phyloP scores from a whole-genome alignment of 1,284 basidiomycete species.

The Malassezia globosa region DNA sequence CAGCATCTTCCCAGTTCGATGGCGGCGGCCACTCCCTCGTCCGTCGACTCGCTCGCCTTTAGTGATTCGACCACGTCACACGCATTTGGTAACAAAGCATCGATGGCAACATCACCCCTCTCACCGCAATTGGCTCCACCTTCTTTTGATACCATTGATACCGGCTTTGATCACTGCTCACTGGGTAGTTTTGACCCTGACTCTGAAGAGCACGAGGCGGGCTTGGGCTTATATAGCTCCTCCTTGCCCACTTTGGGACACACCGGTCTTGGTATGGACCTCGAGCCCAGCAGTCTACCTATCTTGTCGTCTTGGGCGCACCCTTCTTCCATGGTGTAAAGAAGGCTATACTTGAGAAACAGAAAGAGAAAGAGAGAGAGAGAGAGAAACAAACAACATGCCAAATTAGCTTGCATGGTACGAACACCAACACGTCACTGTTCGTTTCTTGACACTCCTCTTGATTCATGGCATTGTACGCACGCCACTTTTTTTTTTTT shows the following conservation, averaged over 20 bases:
- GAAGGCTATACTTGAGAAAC: too few relatives aligned
- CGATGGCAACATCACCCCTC: constrained; percentile 10
- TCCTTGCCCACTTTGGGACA: neutral
- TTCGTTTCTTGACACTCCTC: too few relatives aligned
- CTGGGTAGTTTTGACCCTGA: neutral
- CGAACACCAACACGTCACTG: too few relatives aligned
- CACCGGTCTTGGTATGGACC: neutral
- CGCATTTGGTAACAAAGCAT: neutral
- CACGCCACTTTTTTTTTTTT: too few relatives aligned
- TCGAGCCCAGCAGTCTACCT: constrained; percentile 15
- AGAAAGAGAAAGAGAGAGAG: too few relatives aligned
- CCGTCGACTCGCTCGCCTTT: constrained; percentile 7
- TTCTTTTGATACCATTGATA: constrained; percentile 7
- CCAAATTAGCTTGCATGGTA: too few relatives aligned
- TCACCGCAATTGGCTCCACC: constrained; percentile 16
- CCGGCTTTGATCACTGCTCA: neutral
- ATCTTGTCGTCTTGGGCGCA: constrained; percentile 14
- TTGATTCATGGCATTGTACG: too few relatives aligned
- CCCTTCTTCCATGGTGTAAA: neutral
- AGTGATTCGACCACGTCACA: constrained; percentile 3
- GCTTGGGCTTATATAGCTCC: constrained; percentile 10
- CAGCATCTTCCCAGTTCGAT: constrained; percentile 1
- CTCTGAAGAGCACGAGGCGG: neutral
- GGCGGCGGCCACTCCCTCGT: constrained; percentile 6
- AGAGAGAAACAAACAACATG: too few relatives aligned